Conservation (phyloP, 768 basidiomycete species). For the Mycena epipterygia region DNA sequence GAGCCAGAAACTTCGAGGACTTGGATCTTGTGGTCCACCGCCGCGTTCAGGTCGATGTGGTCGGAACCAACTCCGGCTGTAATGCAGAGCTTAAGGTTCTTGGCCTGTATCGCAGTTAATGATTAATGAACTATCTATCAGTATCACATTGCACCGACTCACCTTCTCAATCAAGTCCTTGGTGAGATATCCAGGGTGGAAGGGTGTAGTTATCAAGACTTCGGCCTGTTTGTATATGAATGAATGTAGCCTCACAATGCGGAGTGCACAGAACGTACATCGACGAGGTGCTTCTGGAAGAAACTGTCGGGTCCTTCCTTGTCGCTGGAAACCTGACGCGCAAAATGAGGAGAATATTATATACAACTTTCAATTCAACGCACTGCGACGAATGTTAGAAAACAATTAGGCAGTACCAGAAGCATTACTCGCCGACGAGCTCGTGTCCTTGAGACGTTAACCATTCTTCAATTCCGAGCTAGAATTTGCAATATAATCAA, state of each 20-base stretch:
- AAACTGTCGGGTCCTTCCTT: conserved; percentile 87
- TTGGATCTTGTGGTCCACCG: conserved; percentile 83
- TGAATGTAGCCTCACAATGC: conserved; percentile 22
- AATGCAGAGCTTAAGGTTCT: conserved; percentile 90
- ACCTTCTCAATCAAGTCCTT: conserved; percentile 79
- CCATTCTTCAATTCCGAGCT: conserved; percentile 84
- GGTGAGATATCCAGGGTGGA: conserved; percentile 90
- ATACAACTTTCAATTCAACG: conserved; percentile 9
- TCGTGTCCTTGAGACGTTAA: conserved; percentile 82
- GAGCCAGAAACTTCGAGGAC: conserved; percentile 91
- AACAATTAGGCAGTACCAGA: background rate
- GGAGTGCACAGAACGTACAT: conserved; percentile 65
- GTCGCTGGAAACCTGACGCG: conserved; percentile 74
- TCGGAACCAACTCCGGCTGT: conserved; percentile 95
- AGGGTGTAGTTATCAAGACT: conserved; percentile 86
- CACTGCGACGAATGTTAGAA: conserved; percentile 10
- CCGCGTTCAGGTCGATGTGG: conserved; percentile 91
- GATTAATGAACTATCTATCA: too few relatives aligned
- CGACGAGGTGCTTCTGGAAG: conserved; percentile 86
- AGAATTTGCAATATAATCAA: background rate
- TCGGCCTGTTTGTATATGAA: conserved; percentile 66
- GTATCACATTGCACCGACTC: conserved; percentile 17
- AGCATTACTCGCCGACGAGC: conserved; percentile 66
- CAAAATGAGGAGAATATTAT: background rate
- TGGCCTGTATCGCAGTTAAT: conserved; percentile 63